Evolutionary conservation across 2,329 filamentous ascomycete genomes (phyloP).

Genomic region (Graphiopsis chlorocephala): DNA sequence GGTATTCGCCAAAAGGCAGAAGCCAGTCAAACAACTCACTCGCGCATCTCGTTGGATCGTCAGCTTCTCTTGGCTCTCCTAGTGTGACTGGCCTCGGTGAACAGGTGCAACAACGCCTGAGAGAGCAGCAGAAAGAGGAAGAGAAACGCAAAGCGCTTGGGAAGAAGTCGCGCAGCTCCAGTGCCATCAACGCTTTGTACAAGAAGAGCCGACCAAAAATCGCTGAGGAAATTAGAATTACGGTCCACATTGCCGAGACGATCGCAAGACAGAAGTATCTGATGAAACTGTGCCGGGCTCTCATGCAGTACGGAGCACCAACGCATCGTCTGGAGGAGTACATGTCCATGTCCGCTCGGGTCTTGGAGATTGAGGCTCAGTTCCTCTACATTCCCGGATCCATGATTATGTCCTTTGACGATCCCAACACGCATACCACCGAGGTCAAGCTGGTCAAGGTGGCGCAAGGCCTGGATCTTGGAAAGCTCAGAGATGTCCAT

Average conservation of each 20-base stretch:
- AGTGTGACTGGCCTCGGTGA: slow-evolving; percentile 41
- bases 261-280: slow-evolving; percentile 80
- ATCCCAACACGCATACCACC: slow-evolving; percentile 69
- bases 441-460: slow-evolving; percentile 73
- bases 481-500: slow-evolving; percentile 70
- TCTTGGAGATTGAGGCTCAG: slow-evolving; percentile 83
- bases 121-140: slow-evolving; percentile 38
- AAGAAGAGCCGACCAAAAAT: slow-evolving; percentile 37
- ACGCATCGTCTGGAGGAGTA: slow-evolving; percentile 91
- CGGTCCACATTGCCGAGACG: slow-evolving; percentile 63
- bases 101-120: slow-evolving; percentile 41
- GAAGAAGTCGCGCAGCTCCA: slow-evolving; percentile 28
- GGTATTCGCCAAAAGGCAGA: slow-evolving; percentile 34
- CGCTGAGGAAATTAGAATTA: slow-evolving; percentile 57
- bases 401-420: slow-evolving; percentile 91
- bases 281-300: slow-evolving; percentile 74
- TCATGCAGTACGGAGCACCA: slow-evolving; percentile 89
- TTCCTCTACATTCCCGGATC: slow-evolving; percentile 88
- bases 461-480: slow-evolving; percentile 68
- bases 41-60: slow-evolving; percentile 44
- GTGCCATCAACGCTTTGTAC: slow-evolving; percentile 35
- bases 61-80: slow-evolving; percentile 43
- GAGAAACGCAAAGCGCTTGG: slow-evolving; percentile 25
- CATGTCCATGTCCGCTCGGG: slow-evolving; percentile 83
- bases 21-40: slow-evolving; percentile 43